A percentile compares a stretch with the other conserved stretches of the same genome.
Conservation (phyloP, 2,329 filamentous ascomycete genomes). For the Endothia cerciana region DNA sequence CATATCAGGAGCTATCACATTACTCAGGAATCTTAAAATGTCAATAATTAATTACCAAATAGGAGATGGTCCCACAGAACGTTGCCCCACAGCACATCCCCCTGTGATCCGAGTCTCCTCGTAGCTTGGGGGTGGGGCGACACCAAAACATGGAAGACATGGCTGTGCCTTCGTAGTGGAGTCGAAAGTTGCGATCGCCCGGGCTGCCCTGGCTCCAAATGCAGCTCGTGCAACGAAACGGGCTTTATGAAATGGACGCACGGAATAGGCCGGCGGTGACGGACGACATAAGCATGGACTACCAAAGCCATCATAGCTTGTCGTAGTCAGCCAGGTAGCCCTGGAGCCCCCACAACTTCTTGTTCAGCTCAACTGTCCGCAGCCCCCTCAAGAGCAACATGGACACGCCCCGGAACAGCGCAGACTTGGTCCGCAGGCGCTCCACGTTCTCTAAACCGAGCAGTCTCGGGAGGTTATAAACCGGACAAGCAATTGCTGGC, state of each 20-base stretch:
- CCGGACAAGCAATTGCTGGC: conserved; percentile 44
- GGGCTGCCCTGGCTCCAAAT: background rate
- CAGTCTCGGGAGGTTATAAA: conserved; percentile 57
- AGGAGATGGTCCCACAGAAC: background rate
- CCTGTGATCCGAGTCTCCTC: background rate
- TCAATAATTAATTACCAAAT: background rate
- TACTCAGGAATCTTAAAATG: background rate
- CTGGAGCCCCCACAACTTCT: conserved; percentile 62
- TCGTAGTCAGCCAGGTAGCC: conserved; percentile 49
- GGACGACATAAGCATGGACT: background rate
- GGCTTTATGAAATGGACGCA: background rate
- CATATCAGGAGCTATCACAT: background rate
- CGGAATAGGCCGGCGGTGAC: background rate
- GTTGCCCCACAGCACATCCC: background rate
- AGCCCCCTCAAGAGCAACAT: conserved; percentile 49
- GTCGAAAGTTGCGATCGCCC: background rate
- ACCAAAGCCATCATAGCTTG: background rate
- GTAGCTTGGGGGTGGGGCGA: background rate
- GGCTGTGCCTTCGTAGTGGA: background rate
- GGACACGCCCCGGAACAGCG: conserved; percentile 42
- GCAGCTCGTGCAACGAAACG: background rate
- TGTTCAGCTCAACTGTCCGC: conserved; percentile 50
- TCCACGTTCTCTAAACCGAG: conserved; percentile 52
- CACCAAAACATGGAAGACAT: background rate
- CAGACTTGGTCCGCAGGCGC: conserved; percentile 42